phyloP scores from a whole-genome alignment of 108 stramenopile genomes.

The Halocafeteria seosinensis region DNA sequence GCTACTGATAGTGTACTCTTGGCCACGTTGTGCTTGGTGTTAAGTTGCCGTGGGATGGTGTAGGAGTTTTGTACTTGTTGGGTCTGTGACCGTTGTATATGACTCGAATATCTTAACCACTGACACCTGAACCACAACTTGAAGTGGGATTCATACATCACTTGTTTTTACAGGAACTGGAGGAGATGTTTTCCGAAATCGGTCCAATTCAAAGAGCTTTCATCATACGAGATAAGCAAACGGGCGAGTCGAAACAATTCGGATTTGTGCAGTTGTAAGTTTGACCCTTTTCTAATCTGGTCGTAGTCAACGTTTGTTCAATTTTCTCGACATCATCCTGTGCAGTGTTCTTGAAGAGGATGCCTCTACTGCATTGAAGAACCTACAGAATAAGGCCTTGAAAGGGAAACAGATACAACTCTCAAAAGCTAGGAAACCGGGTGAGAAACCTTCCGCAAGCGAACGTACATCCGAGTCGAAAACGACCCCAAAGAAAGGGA shows the following conservation, averaged over 20 bases:
- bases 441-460: not conserved
- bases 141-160: no score
- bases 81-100: no score
- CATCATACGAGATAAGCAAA: not conserved
- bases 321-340: not conserved
- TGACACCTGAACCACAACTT: no score
- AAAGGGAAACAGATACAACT: not conserved
- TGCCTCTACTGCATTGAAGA: not conserved
- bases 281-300: not conserved
- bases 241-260: not conserved
- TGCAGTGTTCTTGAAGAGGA: constrained; percentile 1
- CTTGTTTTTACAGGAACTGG: not conserved
- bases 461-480: no score
- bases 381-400: not conserved
- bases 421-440: not conserved
- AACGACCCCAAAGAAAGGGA: no score
- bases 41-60: no score
- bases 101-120: no score
- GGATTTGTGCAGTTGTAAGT: constrained; percentile 11
- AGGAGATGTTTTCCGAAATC: not conserved
- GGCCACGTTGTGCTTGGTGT: no score
- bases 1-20: no score
- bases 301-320: not conserved
- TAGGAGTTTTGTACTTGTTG: no score
- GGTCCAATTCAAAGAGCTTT: not conserved